phyloP scores from a whole-genome alignment of 176 grass and related monocot genomes.

The Dactylis glomerata region DNA sequence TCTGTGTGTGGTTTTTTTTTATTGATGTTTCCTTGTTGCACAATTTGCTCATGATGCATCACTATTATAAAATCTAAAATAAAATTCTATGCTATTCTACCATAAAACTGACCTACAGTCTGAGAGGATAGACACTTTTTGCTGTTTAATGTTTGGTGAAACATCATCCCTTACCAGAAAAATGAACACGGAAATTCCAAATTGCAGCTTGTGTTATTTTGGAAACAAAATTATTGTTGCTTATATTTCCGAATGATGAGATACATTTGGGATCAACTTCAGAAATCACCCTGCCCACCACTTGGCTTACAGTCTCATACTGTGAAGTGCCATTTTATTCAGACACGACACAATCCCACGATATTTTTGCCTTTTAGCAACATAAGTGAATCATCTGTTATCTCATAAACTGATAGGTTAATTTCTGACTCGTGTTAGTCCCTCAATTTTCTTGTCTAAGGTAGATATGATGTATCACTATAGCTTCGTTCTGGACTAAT shows the following conservation, averaged over 20 bases:
- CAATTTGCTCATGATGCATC: background rate
- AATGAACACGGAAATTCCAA: background rate
- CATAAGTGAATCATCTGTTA: background rate
- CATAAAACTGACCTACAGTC: no score
- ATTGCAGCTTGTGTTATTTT: background rate
- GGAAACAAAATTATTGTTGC: background rate
- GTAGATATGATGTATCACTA: background rate
- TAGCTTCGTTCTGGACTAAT: background rate
- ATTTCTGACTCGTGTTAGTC: background rate
- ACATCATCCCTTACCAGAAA: background rate
- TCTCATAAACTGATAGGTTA: background rate
- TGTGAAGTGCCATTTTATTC: background rate
- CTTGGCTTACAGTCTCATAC: background rate
- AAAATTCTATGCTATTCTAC: background rate
- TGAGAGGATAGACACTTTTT: no score
- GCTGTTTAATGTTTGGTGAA: no score
- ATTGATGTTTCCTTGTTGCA: background rate
- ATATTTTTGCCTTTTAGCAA: background rate
- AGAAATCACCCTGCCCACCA: background rate
- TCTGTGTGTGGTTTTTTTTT: background rate
- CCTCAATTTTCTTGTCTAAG: background rate
- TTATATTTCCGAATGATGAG: constrained; percentile 5
- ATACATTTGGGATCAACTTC: background rate
- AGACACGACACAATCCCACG: background rate
- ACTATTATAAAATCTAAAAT: background rate